Base-by-base conservation (phyloP, 2,329 filamentous ascomycete species). In the Colletotrichum cereale region DNA sequence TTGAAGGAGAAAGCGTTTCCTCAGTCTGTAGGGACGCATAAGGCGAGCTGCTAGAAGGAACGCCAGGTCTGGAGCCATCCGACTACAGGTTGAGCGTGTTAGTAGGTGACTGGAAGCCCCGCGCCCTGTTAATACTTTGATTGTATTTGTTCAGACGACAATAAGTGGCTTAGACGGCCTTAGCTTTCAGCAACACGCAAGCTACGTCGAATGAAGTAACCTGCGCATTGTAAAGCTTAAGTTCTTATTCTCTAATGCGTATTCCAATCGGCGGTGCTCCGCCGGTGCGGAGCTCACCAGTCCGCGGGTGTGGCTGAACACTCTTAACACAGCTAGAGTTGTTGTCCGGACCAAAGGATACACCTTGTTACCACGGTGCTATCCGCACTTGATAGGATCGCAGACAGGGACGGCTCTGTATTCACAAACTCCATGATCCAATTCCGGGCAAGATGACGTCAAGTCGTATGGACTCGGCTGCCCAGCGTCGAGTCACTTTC, bases 271-370 rank as follows among this genome's bases (percentile, higher is more conserved):
- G 24, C 14, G 0, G 14, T 29, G 48, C 34, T 29, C 26, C 34
- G 21, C 11, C 21, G 21, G 56, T n/a, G 40, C 34, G 55, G 55
- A 12, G 14, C 42, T 34, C 63, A 66, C 63, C 34, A 21, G 52
- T 47, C 48, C 57, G 26, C n/a, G 64, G 56, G 24, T 24, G 18
- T 62, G 16, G 18, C 21, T 36, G 34, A n/a, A 26, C 14, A 29
- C 11, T 52, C 42, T 56, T 67, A 38, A 48, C 57, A 48, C n/a
- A 48, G 47, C 12, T 57, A 5, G 24, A 50, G 5, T 18, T 55
- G 5, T 18, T 55, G 29, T 34, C 29, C 52, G 4, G 11, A n/a
- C 0, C 18, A 36, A 34, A 12, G 8, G 29, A 34, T 10, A 12
- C 8, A 10, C 16, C 10, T 34, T 26, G 5, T 12, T 18, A 21